Base-by-base conservation (phyloP, 345 rosid species). In the Cardamine resedifolia region DNA sequence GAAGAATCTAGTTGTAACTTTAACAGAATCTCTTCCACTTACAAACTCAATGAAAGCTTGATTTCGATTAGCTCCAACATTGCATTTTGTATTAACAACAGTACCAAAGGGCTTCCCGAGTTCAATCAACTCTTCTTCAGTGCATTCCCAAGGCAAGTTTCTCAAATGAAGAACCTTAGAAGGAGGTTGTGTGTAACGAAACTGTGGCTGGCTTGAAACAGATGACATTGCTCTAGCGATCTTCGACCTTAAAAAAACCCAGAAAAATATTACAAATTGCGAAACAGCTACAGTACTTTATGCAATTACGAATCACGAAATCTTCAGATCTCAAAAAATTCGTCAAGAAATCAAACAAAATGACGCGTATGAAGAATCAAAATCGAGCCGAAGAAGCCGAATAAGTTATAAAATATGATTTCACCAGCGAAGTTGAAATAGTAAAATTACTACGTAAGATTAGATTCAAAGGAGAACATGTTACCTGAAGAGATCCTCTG, bases 31-130 rank as follows among this genome's bases (percentile, higher is more conserved):
- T 60, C 70, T 20, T 27, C 18, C 28, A 79, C 99, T 87, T 72
- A 96, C 99, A 78, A 96, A 90, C 72, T 96, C 99, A 75, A 96
- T 96, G 79, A 96, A 96, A 72, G 99, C 99, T 78, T 96, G 99
- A 59, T 96, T 96, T 14, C 87, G 83, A 80, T 96, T 96, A 1
- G 99, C 98, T 71, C 99, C 99, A 28, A 96, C 99, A 81, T 96
- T 96, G 81, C 99, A 96, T 74, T 96, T 96, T 1, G 99, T 96
- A 77, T 92, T 92, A 15, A 96, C 92, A 69, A 92, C 99, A 58
- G 85, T 80, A 26, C 99, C 99, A 80, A 96, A 96, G 2, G 97
- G 99, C 83, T 92, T 96, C 69, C 99, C 99, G 30, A 96, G 90
- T 74, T 96, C 97, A 64, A 96, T 75, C 59, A 96, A 70, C 59